These are phyloP conservation scores for Sporobolomyces pararoseus DNA, from an alignment of 768 basidiomycete genomes.

Conservation along the genomic window DNA sequence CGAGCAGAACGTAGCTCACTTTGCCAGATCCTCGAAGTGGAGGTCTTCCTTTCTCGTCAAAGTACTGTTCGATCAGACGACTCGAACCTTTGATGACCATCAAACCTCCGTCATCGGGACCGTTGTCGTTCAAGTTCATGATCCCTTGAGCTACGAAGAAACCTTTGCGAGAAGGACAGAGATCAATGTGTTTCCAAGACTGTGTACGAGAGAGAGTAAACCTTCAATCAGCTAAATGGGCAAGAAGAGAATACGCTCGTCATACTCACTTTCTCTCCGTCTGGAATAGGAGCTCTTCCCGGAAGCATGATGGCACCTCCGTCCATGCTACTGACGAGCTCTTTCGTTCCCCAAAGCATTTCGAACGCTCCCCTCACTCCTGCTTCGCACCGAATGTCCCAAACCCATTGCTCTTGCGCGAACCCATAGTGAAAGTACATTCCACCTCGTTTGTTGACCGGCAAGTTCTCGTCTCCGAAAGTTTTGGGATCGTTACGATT, in stretches of 20 bases:
- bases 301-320: constrained; percentile 43
- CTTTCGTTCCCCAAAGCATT: constrained; percentile 46
- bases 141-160: constrained; percentile 37
- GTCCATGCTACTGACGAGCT: constrained; percentile 46
- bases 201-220: neutral
- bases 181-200: constrained; percentile 35
- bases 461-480: constrained; percentile 1
- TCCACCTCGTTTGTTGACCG: constrained; percentile 32
- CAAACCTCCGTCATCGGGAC: constrained; percentile 51
- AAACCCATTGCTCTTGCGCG: constrained; percentile 33
- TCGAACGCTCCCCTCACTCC: constrained; percentile 46
- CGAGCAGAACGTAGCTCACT: too few relatives aligned
- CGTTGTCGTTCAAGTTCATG: constrained; percentile 46
- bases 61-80: constrained; percentile 48
- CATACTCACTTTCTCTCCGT: neutral
- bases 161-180: constrained; percentile 20
- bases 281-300: constrained; percentile 11
- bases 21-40: constrained; percentile 31
- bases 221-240: neutral
- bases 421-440: constrained; percentile 41
- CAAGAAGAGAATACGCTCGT: neutral
- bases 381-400: constrained; percentile 38
- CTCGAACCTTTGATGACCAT: constrained; percentile 50
- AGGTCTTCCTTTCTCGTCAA: constrained; percentile 46
- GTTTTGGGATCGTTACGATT: constrained; percentile 12